Evolutionary conservation across 163 green algal genomes (phyloP), one percentile per base, ranked within the genome.

Genomic region (Trebouxia gelatinosa): DNA sequence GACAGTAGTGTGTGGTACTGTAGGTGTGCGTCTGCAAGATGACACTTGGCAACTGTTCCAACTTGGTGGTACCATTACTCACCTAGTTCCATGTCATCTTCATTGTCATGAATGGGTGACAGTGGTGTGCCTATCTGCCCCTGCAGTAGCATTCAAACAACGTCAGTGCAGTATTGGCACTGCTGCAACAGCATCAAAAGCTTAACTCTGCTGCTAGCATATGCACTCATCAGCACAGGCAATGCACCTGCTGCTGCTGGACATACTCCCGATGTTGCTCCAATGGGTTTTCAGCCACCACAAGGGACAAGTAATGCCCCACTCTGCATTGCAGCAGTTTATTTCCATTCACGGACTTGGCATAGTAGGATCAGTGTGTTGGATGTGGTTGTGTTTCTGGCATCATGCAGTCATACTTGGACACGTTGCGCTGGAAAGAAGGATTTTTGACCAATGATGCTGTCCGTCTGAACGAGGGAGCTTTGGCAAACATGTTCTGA

Each of bases 271-370:
- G 40, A 21, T 82, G 78, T 9, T 37, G 57, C 32, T 82, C 78
- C 29, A 82, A 31, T 6, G 78, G 78, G 37, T 75, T 82, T 34
- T 82, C 78, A 26, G 78, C 78, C 40, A 78, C 59, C 1, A 82
- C 70, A 35, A 82, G 58, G 13, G 78, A 67, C 21, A 70, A 39
- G 31, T 79, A 79, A 32, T 82, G 78, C 19, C 39, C 46, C 19
- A 61, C 46, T 29, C 68, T 75, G 40, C 39, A 75, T 32, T 48
- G 35, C 31, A 23, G 43, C 43, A 54, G 13, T 54, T 54, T 13
- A 9, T 9, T 54, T 54, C 13, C 43, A 23, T 54, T 54, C 43
- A 54, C 13, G 43, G 11, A 54, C 43, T 54, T 54, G 43, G 43
- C 43, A 54, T 23, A 54, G 43, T 13, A 54, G 43, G 13, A 9